These are phyloP conservation scores for Echites panduratus DNA, from an alignment of 257 asterid species.

Conservation along the genomic window DNA sequence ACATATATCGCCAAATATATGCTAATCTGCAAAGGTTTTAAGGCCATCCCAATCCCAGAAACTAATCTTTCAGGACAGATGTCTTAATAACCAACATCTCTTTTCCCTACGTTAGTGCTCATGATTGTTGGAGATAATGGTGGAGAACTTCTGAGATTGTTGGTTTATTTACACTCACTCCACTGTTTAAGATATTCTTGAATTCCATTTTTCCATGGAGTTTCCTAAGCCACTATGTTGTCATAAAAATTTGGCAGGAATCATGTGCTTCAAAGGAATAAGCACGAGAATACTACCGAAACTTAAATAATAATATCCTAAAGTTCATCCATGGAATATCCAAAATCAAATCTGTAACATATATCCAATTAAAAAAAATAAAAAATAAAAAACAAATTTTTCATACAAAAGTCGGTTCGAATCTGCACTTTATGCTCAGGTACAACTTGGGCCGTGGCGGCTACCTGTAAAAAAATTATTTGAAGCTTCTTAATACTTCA, in stretches of 20 bases:
- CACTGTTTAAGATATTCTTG: not conserved
- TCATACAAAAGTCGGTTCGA: too few species aligned
- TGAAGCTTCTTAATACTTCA: too few species aligned
- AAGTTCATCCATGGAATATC: not conserved
- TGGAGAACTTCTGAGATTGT: not conserved
- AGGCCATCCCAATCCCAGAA: not conserved
- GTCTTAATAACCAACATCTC: not conserved
- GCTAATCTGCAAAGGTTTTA: not conserved
- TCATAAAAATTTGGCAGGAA: too few species aligned
- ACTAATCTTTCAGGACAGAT: not conserved
- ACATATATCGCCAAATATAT: slow-evolving; percentile 6
- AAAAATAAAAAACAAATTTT: too few species aligned
- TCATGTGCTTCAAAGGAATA: not conserved
- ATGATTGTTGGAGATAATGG: not conserved
- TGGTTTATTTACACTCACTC: not conserved
- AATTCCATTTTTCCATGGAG: not conserved
- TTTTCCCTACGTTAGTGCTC: not conserved
- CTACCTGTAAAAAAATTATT: too few species aligned
- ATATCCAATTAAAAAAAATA: too few species aligned
- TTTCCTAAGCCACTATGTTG: not conserved
- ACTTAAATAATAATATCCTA: not conserved
- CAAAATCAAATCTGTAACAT: too few species aligned
- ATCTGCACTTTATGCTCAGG: too few species aligned
- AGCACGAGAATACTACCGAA: not conserved
- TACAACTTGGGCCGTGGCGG: too few species aligned